Conservation (phyloP, 495 filamentous ascomycete genomes). For the Trichocladium antarcticum region DNA sequence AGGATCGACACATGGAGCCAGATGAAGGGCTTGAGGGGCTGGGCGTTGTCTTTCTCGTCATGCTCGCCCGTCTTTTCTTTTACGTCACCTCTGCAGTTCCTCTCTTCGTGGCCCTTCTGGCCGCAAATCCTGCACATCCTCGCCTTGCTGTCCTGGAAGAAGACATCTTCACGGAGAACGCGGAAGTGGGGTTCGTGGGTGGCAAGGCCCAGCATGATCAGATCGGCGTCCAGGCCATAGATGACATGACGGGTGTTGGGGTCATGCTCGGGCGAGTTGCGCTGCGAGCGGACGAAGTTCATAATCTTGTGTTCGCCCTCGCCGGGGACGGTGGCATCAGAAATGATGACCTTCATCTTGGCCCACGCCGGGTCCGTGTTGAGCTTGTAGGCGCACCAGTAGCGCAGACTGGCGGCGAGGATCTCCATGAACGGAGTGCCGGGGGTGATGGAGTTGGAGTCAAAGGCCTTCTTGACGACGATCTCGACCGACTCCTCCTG, state of each 20-base stretch:
- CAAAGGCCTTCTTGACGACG: conserved; percentile 83
- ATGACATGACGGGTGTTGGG: conserved; percentile 96
- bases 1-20: conserved; percentile 92
- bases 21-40: conserved; percentile 77
- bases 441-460: conserved; percentile 95
- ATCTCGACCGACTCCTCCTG: conserved; percentile 51
- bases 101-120: conserved; percentile 77
- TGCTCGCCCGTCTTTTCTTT: conserved; percentile 79
- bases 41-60: conserved; percentile 66
- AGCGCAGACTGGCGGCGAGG: conserved; percentile 78
- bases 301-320: conserved; percentile 99
- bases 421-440: conserved; percentile 99
- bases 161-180: conserved; percentile 94
- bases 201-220: conserved; percentile 96
- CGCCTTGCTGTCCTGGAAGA: conserved; percentile 72
- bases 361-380: conserved; percentile 96
- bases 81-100: conserved; percentile 68
- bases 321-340: conserved; percentile 92
- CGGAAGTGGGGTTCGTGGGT: conserved; percentile 98
- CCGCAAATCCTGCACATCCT: conserved; percentile 78
- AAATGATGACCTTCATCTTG: conserved; percentile 95
- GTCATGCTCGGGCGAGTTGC: conserved; percentile 78
- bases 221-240: conserved; percentile 90
- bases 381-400: conserved; percentile 94
- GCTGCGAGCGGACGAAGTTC: conserved; percentile 92